Base-by-base conservation (phyloP, 2,329 filamentous ascomycete species). In the Penicillium janthinellum region DNA sequence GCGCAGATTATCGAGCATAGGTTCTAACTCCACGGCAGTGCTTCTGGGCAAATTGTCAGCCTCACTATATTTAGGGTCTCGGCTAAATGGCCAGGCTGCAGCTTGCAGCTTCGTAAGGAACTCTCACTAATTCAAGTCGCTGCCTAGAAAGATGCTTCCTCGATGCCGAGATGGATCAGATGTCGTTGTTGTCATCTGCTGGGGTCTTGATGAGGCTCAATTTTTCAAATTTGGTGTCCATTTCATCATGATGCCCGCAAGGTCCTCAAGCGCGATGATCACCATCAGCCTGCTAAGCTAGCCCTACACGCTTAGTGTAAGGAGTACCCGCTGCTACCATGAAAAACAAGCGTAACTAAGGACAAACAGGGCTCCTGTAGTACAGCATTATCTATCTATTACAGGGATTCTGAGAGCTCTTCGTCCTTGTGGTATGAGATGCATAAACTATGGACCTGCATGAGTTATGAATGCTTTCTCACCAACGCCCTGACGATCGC, bases 241-340 rank as follows among this genome's bases (percentile, higher is more conserved):
- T 4, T 48, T 42, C 10, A 34, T 34, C 28, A 57, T 51, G 54
- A 51, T 60, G 48, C 58, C 58, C 41, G 42, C 38, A 25, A 49
- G 54, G 48, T 49, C 45, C 31, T 22, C 42, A 48, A 28, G 25
- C 50, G 50, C 49, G 50, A 25, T 42, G 41, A 53, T 39, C 22
- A 48, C 20, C n/a, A 7, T 17, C 47, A 35, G 12, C 17, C 28
- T 44, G 35, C 17, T 42, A 45, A 52, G 39, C 54, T 57, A 57
- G 47, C 50, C 41, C 38, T 56, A 34, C 54, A 31, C 8, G 50
- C 22, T 53, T 60, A 57, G 58, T 39, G 42, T 17, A 17, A 17
- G 17, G 17, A 17, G 17, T 39, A 49, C 31, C 20, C 52, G 38
- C 55, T 56, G 51, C 53, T 48, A 49, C 42, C 20, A 25, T 25